A percentile compares a stretch with the other conserved stretches of the same genome.
Evolutionary conservation across 2,329 filamentous ascomycete species (phyloP).

Genomic region (Whalleya microplaca): DNA sequence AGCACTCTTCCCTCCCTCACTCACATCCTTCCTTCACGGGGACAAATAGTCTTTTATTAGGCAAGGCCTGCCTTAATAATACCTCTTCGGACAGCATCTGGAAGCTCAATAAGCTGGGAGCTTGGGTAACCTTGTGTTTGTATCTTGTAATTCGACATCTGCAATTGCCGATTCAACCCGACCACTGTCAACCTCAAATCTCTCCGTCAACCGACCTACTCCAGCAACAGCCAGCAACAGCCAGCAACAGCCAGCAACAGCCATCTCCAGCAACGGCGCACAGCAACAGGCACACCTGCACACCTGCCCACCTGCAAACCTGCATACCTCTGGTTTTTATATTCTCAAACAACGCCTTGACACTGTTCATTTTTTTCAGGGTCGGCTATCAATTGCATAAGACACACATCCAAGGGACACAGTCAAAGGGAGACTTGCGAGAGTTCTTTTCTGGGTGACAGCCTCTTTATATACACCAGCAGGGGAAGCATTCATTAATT

Average conservation of each 20-base stretch:
- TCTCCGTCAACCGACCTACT: background rate
- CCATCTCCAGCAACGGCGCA: no score
- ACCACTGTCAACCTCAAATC: background rate
- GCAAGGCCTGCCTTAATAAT: no score
- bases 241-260: no score
- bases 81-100: background rate
- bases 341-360: background rate
- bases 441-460: constrained; percentile 9
- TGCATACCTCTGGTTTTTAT: no score
- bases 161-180: background rate
- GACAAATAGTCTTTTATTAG: background rate
- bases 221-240: background rate
- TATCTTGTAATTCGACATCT: background rate
- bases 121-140: background rate
- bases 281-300: no score
- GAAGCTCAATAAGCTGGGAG: background rate
- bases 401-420: background rate
- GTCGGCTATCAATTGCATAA: background rate
- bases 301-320: no score
- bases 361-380: background rate
- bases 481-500: constrained; percentile 34
- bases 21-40: background rate
- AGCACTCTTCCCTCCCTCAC: constrained; percentile 5
- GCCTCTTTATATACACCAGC: constrained; percentile 16
- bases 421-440: constrained; percentile 10